These are phyloP conservation scores for Yamadazyma akitaensis DNA, from an alignment of 805 yeast species.

Conservation along the genomic window DNA sequence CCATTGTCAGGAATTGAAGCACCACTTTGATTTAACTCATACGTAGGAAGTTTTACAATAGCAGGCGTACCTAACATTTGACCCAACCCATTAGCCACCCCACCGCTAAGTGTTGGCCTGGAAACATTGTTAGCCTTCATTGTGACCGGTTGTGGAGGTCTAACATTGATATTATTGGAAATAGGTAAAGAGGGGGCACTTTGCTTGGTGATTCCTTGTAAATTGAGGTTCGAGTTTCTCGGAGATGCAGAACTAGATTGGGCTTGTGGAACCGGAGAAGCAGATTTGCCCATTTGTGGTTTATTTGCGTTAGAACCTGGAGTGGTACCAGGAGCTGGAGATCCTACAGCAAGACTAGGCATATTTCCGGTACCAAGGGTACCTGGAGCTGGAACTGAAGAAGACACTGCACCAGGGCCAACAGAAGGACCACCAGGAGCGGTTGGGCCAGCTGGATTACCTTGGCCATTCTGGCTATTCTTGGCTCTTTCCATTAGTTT, in stretches of 20 bases:
- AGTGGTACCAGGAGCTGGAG: background rate
- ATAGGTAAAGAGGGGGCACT: conserved; percentile 68
- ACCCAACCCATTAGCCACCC: conserved; percentile 71
- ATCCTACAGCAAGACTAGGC: background rate
- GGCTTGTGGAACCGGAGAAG: conserved; percentile 8
- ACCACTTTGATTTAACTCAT: conserved; percentile 51
- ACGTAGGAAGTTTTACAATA: conserved; percentile 68
- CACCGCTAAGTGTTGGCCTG: conserved; percentile 83
- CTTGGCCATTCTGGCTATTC: background rate
- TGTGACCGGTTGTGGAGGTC: conserved; percentile 62
- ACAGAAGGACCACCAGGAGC: background rate
- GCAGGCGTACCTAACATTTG: conserved; percentile 70
- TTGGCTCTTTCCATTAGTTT: conserved; percentile 36
- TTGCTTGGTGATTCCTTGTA: conserved; percentile 45
- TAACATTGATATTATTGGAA: conserved; percentile 63
- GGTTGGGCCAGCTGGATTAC: background rate
- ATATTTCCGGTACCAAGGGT: background rate
- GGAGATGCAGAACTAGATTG: conserved; percentile 15
- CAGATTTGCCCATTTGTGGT: conserved; percentile 6
- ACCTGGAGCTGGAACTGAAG: background rate
- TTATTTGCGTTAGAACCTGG: background rate
- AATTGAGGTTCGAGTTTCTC: conserved; percentile 20
- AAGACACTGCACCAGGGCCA: background rate
- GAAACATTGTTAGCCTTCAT: conserved; percentile 50
- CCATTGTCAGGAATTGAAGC: conserved; percentile 50